These are phyloP conservation scores for Termitomyces sp. DNA, from an alignment of 768 basidiomycete species.

Conservation along the genomic window DNA sequence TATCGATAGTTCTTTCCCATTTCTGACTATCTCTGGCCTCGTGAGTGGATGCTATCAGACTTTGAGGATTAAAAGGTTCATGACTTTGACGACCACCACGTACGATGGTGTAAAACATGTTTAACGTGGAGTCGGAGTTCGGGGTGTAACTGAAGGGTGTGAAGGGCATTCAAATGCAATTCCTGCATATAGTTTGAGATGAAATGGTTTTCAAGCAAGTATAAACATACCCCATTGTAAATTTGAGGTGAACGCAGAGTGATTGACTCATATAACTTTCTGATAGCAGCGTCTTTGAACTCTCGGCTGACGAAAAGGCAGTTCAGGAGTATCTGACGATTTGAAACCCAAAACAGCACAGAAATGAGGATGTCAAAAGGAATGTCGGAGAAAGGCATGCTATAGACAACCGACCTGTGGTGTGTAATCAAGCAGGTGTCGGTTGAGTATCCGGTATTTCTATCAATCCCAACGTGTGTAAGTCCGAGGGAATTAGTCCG, in stretches of 20 bases:
- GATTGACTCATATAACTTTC: background rate
- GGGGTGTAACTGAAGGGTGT: background rate
- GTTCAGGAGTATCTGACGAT: background rate
- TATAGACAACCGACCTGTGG: background rate
- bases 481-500: background rate
- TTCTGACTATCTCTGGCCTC: background rate
- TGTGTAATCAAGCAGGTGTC: background rate
- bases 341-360: background rate
- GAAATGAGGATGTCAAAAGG: background rate
- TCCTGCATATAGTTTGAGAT: background rate
- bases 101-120: background rate
- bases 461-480: background rate
- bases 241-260: constrained; percentile 2
- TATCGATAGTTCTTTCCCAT: background rate
- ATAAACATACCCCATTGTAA: background rate
- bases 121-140: background rate
- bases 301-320: constrained; percentile 1
- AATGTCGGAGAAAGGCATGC: background rate
- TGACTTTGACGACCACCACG: background rate
- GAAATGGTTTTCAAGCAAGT: background rate
- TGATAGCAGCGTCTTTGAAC: background rate
- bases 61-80: background rate
- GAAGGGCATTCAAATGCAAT: background rate
- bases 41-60: background rate
- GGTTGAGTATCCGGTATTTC: too few relatives aligned